Percentiles rank a stretch among this genome's conserved stretches.
phyloP scores from a whole-genome alignment of 148 eudicot genomes.

The Euryodendron excelsum region DNA sequence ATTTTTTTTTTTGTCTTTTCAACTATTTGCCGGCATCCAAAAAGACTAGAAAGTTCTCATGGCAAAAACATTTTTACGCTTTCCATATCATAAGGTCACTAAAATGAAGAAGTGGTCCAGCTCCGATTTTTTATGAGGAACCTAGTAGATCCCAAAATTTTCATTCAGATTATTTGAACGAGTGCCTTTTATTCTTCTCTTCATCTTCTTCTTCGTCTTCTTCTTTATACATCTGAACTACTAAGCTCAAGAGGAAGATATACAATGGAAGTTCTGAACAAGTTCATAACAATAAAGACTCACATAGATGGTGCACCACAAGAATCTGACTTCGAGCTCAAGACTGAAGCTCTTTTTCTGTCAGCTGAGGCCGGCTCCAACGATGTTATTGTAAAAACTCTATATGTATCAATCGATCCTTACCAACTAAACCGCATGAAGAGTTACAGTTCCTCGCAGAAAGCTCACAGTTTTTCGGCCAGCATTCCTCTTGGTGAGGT shows the following conservation, averaged over 20 bases:
- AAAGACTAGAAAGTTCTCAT: too few relatives aligned
- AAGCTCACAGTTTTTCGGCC: neutral
- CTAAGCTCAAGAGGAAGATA: neutral
- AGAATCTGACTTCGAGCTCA: slow-evolving; percentile 14
- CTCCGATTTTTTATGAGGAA: too few relatives aligned
- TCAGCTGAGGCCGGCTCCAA: neutral
- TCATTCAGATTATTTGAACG: too few relatives aligned
- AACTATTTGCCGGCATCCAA: too few relatives aligned
- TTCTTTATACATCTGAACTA: too few relatives aligned
- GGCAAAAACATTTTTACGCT: too few relatives aligned
- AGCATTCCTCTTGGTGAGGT: slow-evolving; percentile 6
- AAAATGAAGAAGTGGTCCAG: too few relatives aligned
- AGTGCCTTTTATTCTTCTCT: too few relatives aligned
- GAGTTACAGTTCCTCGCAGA: slow-evolving; percentile 7
- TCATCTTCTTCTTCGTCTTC: neutral
- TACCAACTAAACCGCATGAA: slow-evolving; percentile 16
- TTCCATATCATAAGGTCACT: too few relatives aligned
- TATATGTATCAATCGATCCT: slow-evolving; percentile 16
- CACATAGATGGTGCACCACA: slow-evolving; percentile 12
- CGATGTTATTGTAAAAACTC: slow-evolving; percentile 12
- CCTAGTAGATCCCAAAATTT: too few relatives aligned
- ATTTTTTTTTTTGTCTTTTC: too few relatives aligned
- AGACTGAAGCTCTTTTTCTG: slow-evolving; percentile 5
- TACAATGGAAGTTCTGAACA: slow-evolving; percentile 10
- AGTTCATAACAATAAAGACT: neutral